These are phyloP conservation scores for Mortierella sp. DNA, from an alignment of 371 early-diverging fungal species.

Conservation along the genomic window DNA sequence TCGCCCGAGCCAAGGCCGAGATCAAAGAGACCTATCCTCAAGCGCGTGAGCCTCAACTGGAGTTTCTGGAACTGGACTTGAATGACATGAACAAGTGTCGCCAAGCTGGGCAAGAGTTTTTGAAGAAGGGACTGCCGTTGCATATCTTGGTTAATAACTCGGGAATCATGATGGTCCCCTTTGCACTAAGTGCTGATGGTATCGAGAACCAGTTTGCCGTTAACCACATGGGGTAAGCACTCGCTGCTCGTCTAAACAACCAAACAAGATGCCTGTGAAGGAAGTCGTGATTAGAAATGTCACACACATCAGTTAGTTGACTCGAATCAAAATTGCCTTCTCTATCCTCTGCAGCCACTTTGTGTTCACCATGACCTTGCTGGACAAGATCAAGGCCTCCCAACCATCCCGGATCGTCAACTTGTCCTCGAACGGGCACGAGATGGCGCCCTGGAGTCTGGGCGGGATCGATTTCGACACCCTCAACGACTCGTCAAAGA, in stretches of 20 bases:
- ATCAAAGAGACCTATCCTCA: slow-evolving; percentile 52
- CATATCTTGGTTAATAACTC: slow-evolving; percentile 77
- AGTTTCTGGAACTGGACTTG: slow-evolving; percentile 68
- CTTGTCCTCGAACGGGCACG: slow-evolving; percentile 58
- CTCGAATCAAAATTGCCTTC: neutral
- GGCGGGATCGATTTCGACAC: slow-evolving; percentile 45
- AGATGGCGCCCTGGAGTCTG: slow-evolving; percentile 8
- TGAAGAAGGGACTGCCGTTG: slow-evolving; percentile 57
- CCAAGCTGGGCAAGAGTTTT: slow-evolving; percentile 66
- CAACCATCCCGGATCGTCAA: slow-evolving; percentile 61
- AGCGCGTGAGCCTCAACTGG: slow-evolving; percentile 33
- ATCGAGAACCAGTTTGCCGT: slow-evolving; percentile 80
- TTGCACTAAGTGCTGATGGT: slow-evolving; percentile 72
- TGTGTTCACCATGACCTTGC: slow-evolving; percentile 69
- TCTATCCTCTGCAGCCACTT: slow-evolving; percentile 59
- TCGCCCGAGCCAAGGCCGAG: slow-evolving; percentile 63
- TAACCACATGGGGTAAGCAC: slow-evolving; percentile 72
- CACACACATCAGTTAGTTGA: too few relatives aligned
- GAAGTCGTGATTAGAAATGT: too few relatives aligned
- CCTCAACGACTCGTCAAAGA: slow-evolving; percentile 27
- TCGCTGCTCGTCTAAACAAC: too few relatives aligned
- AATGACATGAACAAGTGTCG: slow-evolving; percentile 63
- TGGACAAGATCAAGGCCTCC: slow-evolving; percentile 64
- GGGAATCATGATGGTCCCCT: slow-evolving; percentile 79
- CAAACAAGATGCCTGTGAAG: too few relatives aligned